These are phyloP conservation scores for Stereum hirsutum DNA, from an alignment of 1,284 basidiomycete genomes.

Conservation along the genomic window DNA sequence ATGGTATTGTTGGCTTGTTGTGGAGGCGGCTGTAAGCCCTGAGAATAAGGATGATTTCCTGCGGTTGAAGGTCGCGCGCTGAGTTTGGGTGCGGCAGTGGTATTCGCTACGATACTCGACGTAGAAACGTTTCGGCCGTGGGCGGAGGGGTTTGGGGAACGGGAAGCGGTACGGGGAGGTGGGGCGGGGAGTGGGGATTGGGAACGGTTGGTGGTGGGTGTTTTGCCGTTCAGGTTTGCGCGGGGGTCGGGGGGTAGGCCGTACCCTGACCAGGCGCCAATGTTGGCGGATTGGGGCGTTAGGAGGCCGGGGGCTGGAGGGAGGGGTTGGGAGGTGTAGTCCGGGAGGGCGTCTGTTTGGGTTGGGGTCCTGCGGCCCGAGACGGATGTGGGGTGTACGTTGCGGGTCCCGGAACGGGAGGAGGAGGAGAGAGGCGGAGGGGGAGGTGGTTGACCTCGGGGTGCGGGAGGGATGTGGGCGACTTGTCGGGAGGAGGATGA, in stretches of 20 bases:
- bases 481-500: constrained; percentile 37
- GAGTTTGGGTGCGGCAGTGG: constrained; percentile 19
- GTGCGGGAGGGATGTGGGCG: constrained; percentile 59
- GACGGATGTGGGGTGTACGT: constrained; percentile 12
- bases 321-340: constrained; percentile 43
- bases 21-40: constrained; percentile 18
- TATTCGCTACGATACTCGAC: constrained; percentile 12
- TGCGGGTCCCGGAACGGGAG: constrained; percentile 7
- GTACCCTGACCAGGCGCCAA: constrained; percentile 38
- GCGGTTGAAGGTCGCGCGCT: constrained; percentile 29
- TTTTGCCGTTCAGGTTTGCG: constrained; percentile 35
- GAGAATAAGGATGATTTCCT: constrained; percentile 18
- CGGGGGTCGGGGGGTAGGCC: constrained; percentile 54
- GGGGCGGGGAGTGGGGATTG: constrained; percentile 43
- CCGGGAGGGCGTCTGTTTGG: constrained; percentile 33
- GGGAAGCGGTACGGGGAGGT: constrained; percentile 25
- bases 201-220: constrained; percentile 34
- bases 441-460: constrained; percentile 52
- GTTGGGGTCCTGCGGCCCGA: constrained; percentile 49
- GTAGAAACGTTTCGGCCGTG: constrained; percentile 45
- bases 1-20: constrained; percentile 26
- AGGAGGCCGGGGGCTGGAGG: constrained; percentile 42
- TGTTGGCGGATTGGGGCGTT: constrained; percentile 30
- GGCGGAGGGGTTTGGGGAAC: constrained; percentile 20
- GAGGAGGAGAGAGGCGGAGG: constrained; percentile 41